Conservation (phyloP, 1,284 basidiomycete species). For the Austroboletus novae-zelandiae region DNA sequence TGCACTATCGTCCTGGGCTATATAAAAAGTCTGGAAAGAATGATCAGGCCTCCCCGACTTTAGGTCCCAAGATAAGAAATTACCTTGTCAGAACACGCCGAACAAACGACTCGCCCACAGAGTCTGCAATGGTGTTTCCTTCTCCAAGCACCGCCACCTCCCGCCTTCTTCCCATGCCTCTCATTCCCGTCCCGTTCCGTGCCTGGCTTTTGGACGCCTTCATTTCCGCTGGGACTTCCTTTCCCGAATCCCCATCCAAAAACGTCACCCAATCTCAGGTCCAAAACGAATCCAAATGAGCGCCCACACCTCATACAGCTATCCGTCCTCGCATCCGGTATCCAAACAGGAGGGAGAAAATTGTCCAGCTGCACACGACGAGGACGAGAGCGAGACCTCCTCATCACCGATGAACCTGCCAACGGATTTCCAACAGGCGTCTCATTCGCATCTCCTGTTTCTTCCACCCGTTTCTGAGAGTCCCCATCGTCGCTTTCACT, state of each 20-base stretch:
- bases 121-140: conserved; percentile 88
- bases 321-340: conserved; percentile 80
- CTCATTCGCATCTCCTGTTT: conserved; percentile 19
- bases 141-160: conserved; percentile 43
- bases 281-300: conserved; percentile 66
- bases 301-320: conserved; percentile 82
- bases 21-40: conserved; percentile 67
- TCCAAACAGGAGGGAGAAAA: conserved; percentile 91
- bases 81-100: conserved; percentile 77
- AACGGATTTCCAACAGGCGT: conserved; percentile 7
- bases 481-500: conserved; percentile 19
- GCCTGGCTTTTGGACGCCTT: conserved; percentile 13
- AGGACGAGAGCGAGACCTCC: conserved; percentile 10
- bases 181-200: conserved; percentile 9
- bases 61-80: conserved; percentile 20
- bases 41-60: not conserved
- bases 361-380: conserved; percentile 57
- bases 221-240: conserved; percentile 8
- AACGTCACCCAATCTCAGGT: conserved; percentile 25
- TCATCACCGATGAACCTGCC: conserved; percentile 21
- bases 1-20: conserved; percentile 48
- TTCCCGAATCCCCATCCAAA: conserved; percentile 29
- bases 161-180: conserved; percentile 8
- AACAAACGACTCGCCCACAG: conserved; percentile 87
- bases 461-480: conserved; percentile 10